phyloP scores from a whole-genome alignment of 306 rosid genomes.

The Heteromeles arbutifolia region DNA sequence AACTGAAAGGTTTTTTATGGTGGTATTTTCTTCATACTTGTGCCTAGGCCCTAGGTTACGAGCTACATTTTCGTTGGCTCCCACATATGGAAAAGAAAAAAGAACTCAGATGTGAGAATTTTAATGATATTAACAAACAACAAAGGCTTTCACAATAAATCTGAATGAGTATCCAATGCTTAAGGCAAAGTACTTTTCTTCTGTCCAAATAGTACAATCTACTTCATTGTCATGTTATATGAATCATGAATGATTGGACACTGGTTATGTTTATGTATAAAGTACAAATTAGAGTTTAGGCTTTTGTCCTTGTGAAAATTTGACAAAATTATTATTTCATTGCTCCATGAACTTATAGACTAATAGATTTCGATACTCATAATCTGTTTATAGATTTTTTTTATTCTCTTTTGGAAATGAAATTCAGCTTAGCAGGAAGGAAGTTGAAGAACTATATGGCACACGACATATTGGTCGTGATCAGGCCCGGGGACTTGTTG shows the following conservation, averaged over 20 bases:
- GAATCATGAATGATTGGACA: not conserved
- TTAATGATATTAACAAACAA: not conserved
- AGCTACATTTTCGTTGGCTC: not conserved
- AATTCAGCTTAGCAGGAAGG: slow-evolving; percentile 57
- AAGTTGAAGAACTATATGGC: slow-evolving; percentile 65
- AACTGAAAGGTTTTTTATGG: not conserved
- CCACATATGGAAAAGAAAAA: not conserved
- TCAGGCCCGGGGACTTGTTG: slow-evolving; percentile 79
- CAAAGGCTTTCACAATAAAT: not conserved
- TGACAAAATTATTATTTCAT: not conserved
- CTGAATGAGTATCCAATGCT: not conserved
- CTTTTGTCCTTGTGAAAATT: not conserved
- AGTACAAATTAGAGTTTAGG: not conserved
- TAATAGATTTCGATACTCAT: not conserved
- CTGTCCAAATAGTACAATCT: not conserved
- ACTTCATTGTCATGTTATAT: not conserved
- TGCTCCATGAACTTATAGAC: not conserved
- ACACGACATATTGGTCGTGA: slow-evolving; percentile 91
- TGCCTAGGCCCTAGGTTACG: not conserved
- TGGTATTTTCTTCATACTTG: not conserved
- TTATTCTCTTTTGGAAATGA: not conserved
- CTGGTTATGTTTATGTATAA: not conserved
- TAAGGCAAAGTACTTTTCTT: not conserved
- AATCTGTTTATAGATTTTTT: not conserved
- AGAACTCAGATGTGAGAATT: not conserved